A percentile compares a stretch with the other conserved stretches of the same genome.
These are phyloP conservation scores for Leptographium flavum DNA, from an alignment of 2,329 filamentous ascomycete species.

Conservation along the genomic window DNA sequence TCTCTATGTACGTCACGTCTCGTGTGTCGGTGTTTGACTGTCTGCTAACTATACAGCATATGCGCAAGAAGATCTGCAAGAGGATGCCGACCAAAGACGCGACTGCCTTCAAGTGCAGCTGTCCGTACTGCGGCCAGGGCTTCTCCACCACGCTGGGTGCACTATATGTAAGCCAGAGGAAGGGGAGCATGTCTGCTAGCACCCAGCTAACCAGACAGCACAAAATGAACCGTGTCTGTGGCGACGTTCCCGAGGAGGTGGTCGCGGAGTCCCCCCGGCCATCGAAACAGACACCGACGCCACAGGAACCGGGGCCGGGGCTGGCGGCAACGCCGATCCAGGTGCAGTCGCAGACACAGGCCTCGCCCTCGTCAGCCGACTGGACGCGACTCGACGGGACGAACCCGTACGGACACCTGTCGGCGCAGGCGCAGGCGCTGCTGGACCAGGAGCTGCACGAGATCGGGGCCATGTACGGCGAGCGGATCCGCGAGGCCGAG, in stretches of 20 bases:
- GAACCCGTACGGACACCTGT: constrained; percentile 32
- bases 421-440: constrained; percentile 14
- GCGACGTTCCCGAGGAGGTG: constrained; percentile 14
- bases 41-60: constrained; percentile 16
- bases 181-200: background rate
- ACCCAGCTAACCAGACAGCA: constrained; percentile 20
- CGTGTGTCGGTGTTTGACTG: background rate
- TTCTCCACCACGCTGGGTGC: constrained; percentile 28
- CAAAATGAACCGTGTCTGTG: constrained; percentile 28
- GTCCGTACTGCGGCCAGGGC: constrained; percentile 29
- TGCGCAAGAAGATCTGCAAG: constrained; percentile 20
- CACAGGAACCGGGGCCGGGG: background rate
- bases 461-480: constrained; percentile 24
- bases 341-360: background rate
- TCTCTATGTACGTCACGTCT: constrained; percentile 16
- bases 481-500: constrained; percentile 28
- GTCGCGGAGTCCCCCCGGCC: background rate
- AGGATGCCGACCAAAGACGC: constrained; percentile 12
- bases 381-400: too few species aligned
- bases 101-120: constrained; percentile 22
- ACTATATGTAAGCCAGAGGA: constrained; percentile 25
- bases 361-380: constrained; percentile 2
- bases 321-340: too few species aligned
- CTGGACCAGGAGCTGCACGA: constrained; percentile 23
- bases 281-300: background rate